Evolutionary conservation across 1,284 basidiomycete species (phyloP).

Genomic region (Ustilago shanxiensis): DNA sequence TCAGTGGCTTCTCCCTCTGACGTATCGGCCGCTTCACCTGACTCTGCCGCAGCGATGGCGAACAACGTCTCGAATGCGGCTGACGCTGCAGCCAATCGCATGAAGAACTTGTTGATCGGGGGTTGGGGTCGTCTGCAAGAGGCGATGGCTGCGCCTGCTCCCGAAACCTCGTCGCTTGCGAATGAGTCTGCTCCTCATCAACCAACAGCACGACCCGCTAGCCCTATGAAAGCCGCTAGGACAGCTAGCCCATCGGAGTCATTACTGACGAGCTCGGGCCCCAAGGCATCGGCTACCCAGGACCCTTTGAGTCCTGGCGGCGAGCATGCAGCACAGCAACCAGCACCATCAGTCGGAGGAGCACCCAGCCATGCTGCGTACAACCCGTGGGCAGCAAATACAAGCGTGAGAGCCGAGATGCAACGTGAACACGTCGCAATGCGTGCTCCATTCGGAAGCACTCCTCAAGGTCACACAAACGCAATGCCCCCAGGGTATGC

Average conservation of each 20-base stretch:
- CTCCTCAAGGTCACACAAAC: not conserved
- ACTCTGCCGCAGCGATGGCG: conserved; percentile 23
- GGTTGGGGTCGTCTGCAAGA: conserved; percentile 58
- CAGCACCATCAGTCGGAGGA: not conserved
- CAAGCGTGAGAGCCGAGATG: conserved; percentile 40
- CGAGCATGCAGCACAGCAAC: not conserved
- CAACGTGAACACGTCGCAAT: conserved; percentile 45
- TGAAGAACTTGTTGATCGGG: conserved; percentile 58
- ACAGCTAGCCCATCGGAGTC: not conserved
- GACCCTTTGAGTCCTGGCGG: not conserved
- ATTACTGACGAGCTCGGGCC: not conserved
- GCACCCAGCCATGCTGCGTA: conserved; percentile 9
- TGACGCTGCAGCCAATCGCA: conserved; percentile 41
- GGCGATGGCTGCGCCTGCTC: conserved; percentile 44
- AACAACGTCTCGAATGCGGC: conserved; percentile 37
- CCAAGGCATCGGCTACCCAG: not conserved
- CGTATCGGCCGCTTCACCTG: conserved; percentile 1
- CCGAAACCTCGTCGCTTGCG: conserved; percentile 10
- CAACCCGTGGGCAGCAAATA: conserved; percentile 45
- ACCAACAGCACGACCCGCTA: conserved; percentile 6
- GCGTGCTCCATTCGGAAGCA: conserved; percentile 14
- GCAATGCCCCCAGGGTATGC: conserved; percentile 7
- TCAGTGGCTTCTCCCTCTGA: conserved; percentile 1
- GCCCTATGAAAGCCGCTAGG: conserved; percentile 13
- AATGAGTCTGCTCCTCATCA: not conserved